Percentiles rank a stretch among this genome's conserved stretches.
Evolutionary conservation across 2,329 filamentous ascomycete species (phyloP).

Genomic region (Penicillium sp.): DNA sequence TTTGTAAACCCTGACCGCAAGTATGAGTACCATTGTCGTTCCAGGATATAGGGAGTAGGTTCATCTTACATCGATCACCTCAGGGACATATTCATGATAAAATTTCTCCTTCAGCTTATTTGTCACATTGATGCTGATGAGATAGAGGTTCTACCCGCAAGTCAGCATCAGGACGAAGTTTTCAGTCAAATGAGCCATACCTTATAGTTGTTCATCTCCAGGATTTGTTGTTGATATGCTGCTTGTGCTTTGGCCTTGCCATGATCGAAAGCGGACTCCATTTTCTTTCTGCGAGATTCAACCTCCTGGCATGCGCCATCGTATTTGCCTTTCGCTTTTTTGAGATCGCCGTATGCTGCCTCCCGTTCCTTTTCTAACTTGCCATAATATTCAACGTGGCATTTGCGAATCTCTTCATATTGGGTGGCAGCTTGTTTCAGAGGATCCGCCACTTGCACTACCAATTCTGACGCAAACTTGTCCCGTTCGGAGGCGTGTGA

Average conservation of each 20-base stretch:
- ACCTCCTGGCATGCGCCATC: slow-evolving; percentile 91
- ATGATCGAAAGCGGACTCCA: slow-evolving; percentile 84
- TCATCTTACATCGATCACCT: slow-evolving; percentile 74
- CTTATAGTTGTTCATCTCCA: slow-evolving; percentile 96
- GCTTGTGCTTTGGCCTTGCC: slow-evolving; percentile 84
- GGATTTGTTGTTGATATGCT: slow-evolving; percentile 85
- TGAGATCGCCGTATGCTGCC: slow-evolving; percentile 74
- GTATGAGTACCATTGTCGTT: slow-evolving; percentile 3
- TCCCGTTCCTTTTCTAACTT: slow-evolving; percentile 91
- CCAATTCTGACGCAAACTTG: slow-evolving; percentile 72
- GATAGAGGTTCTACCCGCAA: slow-evolving; percentile 73
- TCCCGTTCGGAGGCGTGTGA: slow-evolving; percentile 86
- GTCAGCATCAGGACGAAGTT: slow-evolving; percentile 24
- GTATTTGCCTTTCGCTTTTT: slow-evolving; percentile 90
- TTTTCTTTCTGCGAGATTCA: slow-evolving; percentile 90
- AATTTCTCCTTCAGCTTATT: slow-evolving; percentile 98
- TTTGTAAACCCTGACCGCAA: slow-evolving; percentile 65
- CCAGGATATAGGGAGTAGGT: neutral
- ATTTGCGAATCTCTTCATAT: slow-evolving; percentile 90
- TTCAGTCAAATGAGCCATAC: slow-evolving; percentile 16
- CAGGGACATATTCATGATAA: slow-evolving; percentile 94
- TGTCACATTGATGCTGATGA: slow-evolving; percentile 92
- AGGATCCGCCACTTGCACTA: slow-evolving; percentile 80
- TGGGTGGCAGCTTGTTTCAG: slow-evolving; percentile 69
- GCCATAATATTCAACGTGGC: slow-evolving; percentile 80